These are phyloP conservation scores for Colletotrichum limetticola DNA, from an alignment of 2,329 filamentous ascomycete species.

Conservation along the genomic window DNA sequence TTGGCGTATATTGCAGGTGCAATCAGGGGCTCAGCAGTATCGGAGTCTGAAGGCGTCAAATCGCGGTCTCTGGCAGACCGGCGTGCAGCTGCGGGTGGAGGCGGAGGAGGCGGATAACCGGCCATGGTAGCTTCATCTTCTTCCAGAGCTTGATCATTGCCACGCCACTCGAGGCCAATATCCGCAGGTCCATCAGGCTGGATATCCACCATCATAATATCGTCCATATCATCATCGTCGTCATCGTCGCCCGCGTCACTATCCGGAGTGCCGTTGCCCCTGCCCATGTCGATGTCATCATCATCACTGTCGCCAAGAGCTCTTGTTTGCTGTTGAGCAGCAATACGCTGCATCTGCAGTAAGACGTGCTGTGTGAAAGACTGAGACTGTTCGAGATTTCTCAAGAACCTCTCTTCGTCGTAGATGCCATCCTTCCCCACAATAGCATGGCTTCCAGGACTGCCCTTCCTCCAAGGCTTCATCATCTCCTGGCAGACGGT, in stretches of 20 bases:
- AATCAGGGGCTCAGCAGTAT: constrained; percentile 75
- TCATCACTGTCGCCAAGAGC: constrained; percentile 51
- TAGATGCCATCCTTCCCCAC: constrained; percentile 84
- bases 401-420: constrained; percentile 77
- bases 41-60: constrained; percentile 77
- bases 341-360: constrained; percentile 42
- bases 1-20: constrained; percentile 71
- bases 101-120: constrained; percentile 75
- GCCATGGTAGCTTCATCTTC: constrained; percentile 82
- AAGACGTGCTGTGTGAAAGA: constrained; percentile 50
- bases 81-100: constrained; percentile 59
- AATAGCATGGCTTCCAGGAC: constrained; percentile 80
- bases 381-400: constrained; percentile 46
- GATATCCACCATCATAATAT: constrained; percentile 68
- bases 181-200: constrained; percentile 55
- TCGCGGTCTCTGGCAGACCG: constrained; percentile 63
- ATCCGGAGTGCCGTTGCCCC: constrained; percentile 34
- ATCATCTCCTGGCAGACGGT: constrained; percentile 93
- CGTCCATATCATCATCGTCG: constrained; percentile 59
- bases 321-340: constrained; percentile 43
- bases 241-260: constrained; percentile 41
- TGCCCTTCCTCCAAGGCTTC: constrained; percentile 87
- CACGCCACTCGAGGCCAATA: constrained; percentile 61
- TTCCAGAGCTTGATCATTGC: constrained; percentile 75
- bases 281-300: constrained; percentile 40